phyloP scores from a whole-genome alignment of 192 early-diverging fungal genomes.

The Linnemannia zychae region DNA sequence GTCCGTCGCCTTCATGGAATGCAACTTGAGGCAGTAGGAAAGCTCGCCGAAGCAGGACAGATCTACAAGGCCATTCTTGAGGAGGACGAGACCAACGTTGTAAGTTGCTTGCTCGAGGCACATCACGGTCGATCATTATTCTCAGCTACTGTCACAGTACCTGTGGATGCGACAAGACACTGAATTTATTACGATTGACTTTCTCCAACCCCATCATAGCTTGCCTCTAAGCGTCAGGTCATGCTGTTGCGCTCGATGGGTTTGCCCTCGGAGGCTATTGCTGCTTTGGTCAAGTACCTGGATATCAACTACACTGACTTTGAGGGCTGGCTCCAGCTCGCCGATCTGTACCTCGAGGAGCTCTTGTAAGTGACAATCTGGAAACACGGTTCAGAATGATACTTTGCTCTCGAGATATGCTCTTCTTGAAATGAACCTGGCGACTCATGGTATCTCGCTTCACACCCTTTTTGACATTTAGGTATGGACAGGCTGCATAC shows the following conservation, averaged over 20 bases:
- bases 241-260: slow-evolving; percentile 79
- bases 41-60: slow-evolving; percentile 73
- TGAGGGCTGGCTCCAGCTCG: slow-evolving; percentile 92
- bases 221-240: slow-evolving; percentile 82
- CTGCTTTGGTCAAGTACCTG: slow-evolving; percentile 77
- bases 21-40: slow-evolving; percentile 82
- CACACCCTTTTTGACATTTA: slow-evolving; percentile 1
- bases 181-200: background rate
- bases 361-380: slow-evolving; percentile 62
- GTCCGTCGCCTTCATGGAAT: slow-evolving; percentile 83
- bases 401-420: background rate
- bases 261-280: slow-evolving; percentile 77
- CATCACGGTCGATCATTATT: too few species aligned
- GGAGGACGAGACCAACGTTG: slow-evolving; percentile 84
- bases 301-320: slow-evolving; percentile 89
- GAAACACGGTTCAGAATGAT: background rate
- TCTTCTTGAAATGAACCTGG: background rate
- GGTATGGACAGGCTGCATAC: slow-evolving; percentile 88
- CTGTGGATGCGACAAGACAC: background rate
- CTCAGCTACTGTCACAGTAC: too few species aligned
- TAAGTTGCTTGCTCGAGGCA: slow-evolving; percentile 28
- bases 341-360: slow-evolving; percentile 77
- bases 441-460: too few species aligned
- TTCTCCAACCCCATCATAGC: slow-evolving; percentile 19
- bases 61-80: slow-evolving; percentile 84